Conservation (phyloP, 2,329 filamentous ascomycete species). For the Xylariomycetidae sp. region DNA sequence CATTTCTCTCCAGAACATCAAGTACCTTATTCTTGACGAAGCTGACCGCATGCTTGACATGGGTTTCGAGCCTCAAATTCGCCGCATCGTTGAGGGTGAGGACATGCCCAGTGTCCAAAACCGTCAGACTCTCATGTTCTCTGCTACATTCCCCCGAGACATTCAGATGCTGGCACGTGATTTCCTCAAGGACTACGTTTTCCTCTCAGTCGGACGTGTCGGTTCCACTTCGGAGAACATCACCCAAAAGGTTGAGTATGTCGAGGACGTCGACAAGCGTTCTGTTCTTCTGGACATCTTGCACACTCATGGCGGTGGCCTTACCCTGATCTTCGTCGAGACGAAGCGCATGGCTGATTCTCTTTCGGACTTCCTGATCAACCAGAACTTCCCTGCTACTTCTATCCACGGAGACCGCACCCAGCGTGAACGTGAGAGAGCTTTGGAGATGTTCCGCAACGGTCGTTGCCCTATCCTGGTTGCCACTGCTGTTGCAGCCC, state of each 20-base stretch:
- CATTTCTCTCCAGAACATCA: conserved; percentile 97
- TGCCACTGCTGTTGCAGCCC: conserved; percentile 90
- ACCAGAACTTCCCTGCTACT: conserved; percentile 96
- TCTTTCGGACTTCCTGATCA: conserved; percentile 95
- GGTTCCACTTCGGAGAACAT: conserved; percentile 99
- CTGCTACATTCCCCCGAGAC: conserved; percentile 96
- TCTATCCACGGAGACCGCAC: conserved; percentile 98
- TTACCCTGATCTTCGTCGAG: conserved; percentile 97
- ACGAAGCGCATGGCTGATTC: conserved; percentile 99
- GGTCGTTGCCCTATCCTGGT: conserved; percentile 94
- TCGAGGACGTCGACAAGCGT: conserved; percentile 95
- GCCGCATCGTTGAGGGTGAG: conserved; percentile 95
- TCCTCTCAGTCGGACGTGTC: conserved; percentile 96
- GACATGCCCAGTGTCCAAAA: conserved; percentile 84
- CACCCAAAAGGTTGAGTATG: conserved; percentile 96
- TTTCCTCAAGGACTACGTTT: conserved; percentile 98
- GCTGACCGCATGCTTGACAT: conserved; percentile 99
- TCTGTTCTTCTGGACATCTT: conserved; percentile 96
- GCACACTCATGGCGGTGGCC: conserved; percentile 82
- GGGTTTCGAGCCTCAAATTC: conserved; percentile 99
- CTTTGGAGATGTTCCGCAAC: conserved; percentile 95
- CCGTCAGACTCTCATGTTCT: conserved; percentile 99
- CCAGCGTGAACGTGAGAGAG: conserved; percentile 97
- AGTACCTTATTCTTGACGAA: conserved; percentile 98
- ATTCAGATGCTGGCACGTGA: conserved; percentile 99